phyloP scores from a whole-genome alignment of 2,329 filamentous ascomycete species.

The Neonectria hederae region DNA sequence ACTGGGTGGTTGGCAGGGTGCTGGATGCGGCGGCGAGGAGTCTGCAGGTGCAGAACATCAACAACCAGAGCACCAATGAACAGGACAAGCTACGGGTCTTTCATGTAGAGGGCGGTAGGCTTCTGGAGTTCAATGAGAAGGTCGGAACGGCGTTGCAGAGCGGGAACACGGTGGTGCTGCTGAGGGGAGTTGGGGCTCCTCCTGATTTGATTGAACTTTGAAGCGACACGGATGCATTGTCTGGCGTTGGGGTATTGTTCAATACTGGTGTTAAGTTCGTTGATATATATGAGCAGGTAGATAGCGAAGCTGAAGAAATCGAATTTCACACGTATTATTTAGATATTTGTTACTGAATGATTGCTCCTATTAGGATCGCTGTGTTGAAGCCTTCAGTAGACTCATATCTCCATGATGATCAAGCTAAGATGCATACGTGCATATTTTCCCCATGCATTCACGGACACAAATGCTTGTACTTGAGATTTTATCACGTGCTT shows the following conservation, averaged over 20 bases:
- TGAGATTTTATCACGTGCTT: constrained; percentile 30
- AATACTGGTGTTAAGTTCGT: not conserved
- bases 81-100: constrained; percentile 86
- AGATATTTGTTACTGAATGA: not conserved
- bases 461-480: not conserved
- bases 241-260: constrained; percentile 31
- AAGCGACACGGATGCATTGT: constrained; percentile 27
- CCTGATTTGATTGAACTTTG: constrained; percentile 72
- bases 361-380: not conserved
- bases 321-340: not conserved
- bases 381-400: not conserved
- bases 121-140: constrained; percentile 90
- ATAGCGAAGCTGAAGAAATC: constrained; percentile 1
- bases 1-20: constrained; percentile 90
- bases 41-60: constrained; percentile 83
- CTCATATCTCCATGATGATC: not conserved
- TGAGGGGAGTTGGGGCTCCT: constrained; percentile 85
- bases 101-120: constrained; percentile 87
- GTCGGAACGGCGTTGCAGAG: constrained; percentile 76
- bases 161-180: constrained; percentile 89
- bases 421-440: not conserved
- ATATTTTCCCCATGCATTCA: not conserved
- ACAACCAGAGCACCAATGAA: constrained; percentile 80
- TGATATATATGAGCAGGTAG: not conserved
- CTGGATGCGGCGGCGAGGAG: constrained; percentile 81